phyloP scores from a whole-genome alignment of 257 asterid genomes.

The Vinca minor region DNA sequence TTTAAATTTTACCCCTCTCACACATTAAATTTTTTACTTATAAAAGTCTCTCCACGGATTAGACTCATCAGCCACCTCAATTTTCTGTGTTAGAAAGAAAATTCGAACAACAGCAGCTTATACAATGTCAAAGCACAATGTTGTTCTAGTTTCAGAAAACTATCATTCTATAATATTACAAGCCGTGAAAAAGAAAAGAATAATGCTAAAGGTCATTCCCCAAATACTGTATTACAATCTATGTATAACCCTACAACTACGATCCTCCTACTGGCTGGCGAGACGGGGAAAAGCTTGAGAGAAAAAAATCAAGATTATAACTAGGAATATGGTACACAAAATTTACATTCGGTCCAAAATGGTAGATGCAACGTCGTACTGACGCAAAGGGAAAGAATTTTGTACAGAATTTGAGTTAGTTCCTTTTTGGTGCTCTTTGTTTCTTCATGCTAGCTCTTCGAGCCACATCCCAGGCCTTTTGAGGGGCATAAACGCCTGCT shows the following conservation, averaged over 20 bases:
- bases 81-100: not conserved
- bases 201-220: not conserved
- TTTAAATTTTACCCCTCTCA: too few relatives aligned
- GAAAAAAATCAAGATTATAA: slow-evolving; percentile 8
- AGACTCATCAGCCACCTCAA: too few relatives aligned
- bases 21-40: too few relatives aligned
- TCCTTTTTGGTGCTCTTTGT: slow-evolving; percentile 38
- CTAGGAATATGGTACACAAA: slow-evolving; percentile 23
- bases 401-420: too few relatives aligned
- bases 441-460: slow-evolving; percentile 94
- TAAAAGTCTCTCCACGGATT: too few relatives aligned
- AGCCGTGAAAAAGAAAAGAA: not conserved
- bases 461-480: slow-evolving; percentile 98
- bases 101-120: not conserved
- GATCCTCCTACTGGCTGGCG: not conserved
- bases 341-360: slow-evolving; percentile 27
- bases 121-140: not conserved
- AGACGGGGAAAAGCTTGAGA: slow-evolving; percentile 1
- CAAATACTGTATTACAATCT: slow-evolving; percentile 1
- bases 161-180: not conserved
- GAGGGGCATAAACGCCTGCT: slow-evolving; percentile 91
- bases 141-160: not conserved
- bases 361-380: too few relatives aligned
- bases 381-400: too few relatives aligned
- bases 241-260: slow-evolving; percentile 1